Conservation (phyloP, 768 basidiomycete genomes). For the Dioszegia aurantiaca region DNA sequence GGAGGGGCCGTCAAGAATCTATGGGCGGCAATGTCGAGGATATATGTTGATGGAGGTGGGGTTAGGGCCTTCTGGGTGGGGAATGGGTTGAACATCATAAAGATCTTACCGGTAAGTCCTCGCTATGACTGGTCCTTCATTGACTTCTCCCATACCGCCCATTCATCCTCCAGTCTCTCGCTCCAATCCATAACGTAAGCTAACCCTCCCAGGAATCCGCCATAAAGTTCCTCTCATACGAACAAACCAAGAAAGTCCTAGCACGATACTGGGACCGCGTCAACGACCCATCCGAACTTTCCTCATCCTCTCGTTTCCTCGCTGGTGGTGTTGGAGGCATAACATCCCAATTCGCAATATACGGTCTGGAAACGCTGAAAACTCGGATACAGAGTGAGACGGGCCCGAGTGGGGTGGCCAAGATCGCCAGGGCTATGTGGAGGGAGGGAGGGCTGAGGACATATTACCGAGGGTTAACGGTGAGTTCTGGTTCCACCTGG, state of each 20-base stretch:
- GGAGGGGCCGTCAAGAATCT: slow-evolving; percentile 57
- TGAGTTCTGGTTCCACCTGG: no score
- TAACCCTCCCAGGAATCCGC: slow-evolving; percentile 68
- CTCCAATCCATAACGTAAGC: neutral
- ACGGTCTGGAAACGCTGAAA: slow-evolving; percentile 95
- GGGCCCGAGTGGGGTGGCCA: slow-evolving; percentile 57
- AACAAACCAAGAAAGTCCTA: slow-evolving; percentile 91
- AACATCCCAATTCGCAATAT: slow-evolving; percentile 64
- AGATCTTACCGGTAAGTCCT: slow-evolving; percentile 72
- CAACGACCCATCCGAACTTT: slow-evolving; percentile 81
- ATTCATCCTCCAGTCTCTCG: neutral
- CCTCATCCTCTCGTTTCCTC: slow-evolving; percentile 85
- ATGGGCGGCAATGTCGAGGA: slow-evolving; percentile 67
- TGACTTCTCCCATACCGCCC: neutral
- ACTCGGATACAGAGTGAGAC: slow-evolving; percentile 94
- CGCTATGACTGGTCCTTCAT: neutral
- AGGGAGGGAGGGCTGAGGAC: slow-evolving; percentile 71
- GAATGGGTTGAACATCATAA: slow-evolving; percentile 78
- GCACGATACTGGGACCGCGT: slow-evolving; percentile 88
- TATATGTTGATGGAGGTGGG: slow-evolving; percentile 81
- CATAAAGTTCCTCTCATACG: slow-evolving; percentile 95
- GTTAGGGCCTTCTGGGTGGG: slow-evolving; percentile 96
- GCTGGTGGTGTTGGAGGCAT: slow-evolving; percentile 97
- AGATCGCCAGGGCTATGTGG: slow-evolving; percentile 74
- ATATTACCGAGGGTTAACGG: slow-evolving; percentile 86